Evolutionary conservation across 176 grass and related monocot genomes (phyloP).

Genomic region (Pontederia paniculata): DNA sequence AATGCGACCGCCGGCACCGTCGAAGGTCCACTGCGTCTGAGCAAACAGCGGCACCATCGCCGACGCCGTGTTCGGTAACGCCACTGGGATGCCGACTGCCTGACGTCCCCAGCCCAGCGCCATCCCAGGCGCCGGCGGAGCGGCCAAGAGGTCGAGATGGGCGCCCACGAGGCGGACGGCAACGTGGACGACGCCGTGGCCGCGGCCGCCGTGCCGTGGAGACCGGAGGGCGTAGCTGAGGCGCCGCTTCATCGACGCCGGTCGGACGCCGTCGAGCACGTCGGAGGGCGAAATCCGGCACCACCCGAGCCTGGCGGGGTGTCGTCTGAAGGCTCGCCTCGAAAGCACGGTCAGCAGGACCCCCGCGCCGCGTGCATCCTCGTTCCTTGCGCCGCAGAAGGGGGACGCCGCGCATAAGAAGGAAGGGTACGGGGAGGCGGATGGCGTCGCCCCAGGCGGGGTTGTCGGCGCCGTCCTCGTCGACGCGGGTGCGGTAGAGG

Average conservation of each 20-base stretch:
- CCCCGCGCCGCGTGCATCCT: conserved; percentile 1
- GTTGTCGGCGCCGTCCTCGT: conserved; percentile 18
- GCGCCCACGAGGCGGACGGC: conserved; percentile 58
- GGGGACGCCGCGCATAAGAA: conserved; percentile 36
- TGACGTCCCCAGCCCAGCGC: conserved; percentile 54
- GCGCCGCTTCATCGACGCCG: conserved; percentile 45
- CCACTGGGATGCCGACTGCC: conserved; percentile 69
- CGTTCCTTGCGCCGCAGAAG: too few species aligned
- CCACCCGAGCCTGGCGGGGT: conserved; percentile 52
- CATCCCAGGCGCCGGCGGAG: neutral
- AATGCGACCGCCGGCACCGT: too few species aligned
- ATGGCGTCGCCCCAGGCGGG: conserved; percentile 51
- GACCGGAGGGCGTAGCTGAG: conserved; percentile 77
- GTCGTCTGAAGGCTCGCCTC: conserved; percentile 24
- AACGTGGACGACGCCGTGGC: conserved; percentile 53
- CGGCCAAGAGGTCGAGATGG: neutral
- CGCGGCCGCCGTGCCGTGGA: conserved; percentile 17
- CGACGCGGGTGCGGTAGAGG: conserved; percentile 29
- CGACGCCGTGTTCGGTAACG: neutral
- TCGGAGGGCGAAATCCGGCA: conserved; percentile 43
- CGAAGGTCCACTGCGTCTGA: too few species aligned
- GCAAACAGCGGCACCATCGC: too few species aligned
- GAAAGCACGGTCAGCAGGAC: conserved; percentile 43
- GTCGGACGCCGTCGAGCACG: conserved; percentile 65
- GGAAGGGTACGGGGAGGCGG: conserved; percentile 34